Evolutionary conservation across 345 rosid genomes (phyloP).

Genomic region (Lenwebbia sp.): DNA sequence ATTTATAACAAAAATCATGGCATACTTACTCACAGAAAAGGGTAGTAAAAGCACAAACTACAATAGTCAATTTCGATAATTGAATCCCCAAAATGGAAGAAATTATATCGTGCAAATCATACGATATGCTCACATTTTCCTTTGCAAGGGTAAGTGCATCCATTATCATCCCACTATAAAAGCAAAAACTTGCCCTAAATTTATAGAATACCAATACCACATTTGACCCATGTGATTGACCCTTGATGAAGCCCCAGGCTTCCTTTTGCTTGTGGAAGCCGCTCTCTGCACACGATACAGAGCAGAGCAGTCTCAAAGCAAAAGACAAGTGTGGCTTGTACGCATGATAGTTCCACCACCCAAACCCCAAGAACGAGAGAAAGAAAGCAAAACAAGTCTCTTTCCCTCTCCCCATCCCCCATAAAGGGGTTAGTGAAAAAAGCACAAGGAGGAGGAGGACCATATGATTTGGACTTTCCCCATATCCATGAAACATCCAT

Average conservation of each 20-base stretch:
- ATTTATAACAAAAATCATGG: not conserved
- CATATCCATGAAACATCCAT: not conserved
- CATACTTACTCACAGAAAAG: no score
- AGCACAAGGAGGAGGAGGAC: not conserved
- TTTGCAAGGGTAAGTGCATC: no score
- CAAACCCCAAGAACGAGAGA: not conserved
- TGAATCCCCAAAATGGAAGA: no score
- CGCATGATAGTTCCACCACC: not conserved
- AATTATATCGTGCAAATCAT: no score
- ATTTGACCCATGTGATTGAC: not conserved
- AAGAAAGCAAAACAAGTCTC: not conserved
- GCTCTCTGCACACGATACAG: not conserved
- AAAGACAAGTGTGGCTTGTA: not conserved
- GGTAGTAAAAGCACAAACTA: no score
- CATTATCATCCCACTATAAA: no score
- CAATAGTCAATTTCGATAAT: no score
- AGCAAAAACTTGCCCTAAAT: not conserved
- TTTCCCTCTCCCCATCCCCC: not conserved
- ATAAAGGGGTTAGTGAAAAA: not conserved
- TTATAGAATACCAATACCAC: not conserved
- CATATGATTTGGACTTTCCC: not conserved
- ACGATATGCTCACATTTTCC: no score
- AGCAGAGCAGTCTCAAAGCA: not conserved
- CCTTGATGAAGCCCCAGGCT: not conserved
- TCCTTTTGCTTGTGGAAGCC: not conserved